These are phyloP conservation scores for Candida sphagnicola DNA, from an alignment of 805 yeast species.

Conservation along the genomic window DNA sequence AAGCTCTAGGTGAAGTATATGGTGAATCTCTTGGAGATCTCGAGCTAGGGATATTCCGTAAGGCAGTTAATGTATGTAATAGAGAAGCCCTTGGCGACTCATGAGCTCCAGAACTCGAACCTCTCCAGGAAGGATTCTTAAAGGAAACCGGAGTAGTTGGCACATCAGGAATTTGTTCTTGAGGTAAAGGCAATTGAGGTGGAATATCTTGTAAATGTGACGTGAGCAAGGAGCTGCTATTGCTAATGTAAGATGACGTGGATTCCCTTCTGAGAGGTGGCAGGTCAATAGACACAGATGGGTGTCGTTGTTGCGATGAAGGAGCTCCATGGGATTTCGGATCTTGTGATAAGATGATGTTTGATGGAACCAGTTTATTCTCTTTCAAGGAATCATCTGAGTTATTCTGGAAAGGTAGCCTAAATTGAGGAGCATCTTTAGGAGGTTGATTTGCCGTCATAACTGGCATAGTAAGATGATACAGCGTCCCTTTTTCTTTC, in stretches of 20 bases:
- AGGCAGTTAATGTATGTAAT: conserved; percentile 36
- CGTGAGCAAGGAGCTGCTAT: conserved; percentile 22
- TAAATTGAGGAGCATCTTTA: conserved; percentile 50
- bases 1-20: conserved; percentile 46
- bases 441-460: conserved; percentile 11
- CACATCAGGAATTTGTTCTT: conserved; percentile 44
- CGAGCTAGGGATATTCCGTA: conserved; percentile 32
- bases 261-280: conserved; percentile 19
- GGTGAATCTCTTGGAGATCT: conserved; percentile 38
- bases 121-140: conserved; percentile 30
- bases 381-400: neutral
- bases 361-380: neutral
- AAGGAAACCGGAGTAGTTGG: conserved; percentile 33
- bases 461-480: conserved; percentile 18
- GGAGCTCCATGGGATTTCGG: conserved; percentile 1
- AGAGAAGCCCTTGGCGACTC: conserved; percentile 39
- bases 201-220: conserved; percentile 46
- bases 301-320: conserved; percentile 1
- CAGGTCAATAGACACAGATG: conserved; percentile 22
- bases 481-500: conserved; percentile 9
- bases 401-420: conserved; percentile 68
- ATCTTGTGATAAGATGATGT: neutral
- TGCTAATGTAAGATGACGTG: conserved; percentile 16
- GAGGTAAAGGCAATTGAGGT: conserved; percentile 54
- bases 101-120: conserved; percentile 27